Percentiles rank a stretch among this genome's conserved stretches.
phyloP scores from a whole-genome alignment of 805 yeast genomes.

The Wickerhamomyces xylosicus region DNA sequence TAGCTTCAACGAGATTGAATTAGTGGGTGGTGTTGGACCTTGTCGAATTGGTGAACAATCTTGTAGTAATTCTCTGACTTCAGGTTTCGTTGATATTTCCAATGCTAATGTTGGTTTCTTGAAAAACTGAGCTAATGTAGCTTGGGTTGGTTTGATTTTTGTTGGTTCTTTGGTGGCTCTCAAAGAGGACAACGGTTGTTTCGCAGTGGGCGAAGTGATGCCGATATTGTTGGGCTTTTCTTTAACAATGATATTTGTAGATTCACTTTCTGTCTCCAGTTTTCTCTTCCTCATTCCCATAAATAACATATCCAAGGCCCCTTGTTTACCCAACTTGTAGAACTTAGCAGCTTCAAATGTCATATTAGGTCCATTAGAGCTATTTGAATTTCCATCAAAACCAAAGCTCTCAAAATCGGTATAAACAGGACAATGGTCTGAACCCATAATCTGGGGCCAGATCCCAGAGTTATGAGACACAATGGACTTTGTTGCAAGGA shows the following conservation, averaged over 20 bases:
- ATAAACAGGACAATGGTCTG: slow-evolving; percentile 91
- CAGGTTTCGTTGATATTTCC: not conserved
- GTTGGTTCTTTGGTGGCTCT: not conserved
- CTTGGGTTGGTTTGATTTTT: slow-evolving; percentile 3
- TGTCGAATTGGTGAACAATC: not conserved
- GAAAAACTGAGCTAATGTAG: slow-evolving; percentile 8
- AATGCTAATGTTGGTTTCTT: not conserved
- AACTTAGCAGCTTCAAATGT: slow-evolving; percentile 46
- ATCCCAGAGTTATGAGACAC: slow-evolving; percentile 33
- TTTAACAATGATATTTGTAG: too few relatives aligned
- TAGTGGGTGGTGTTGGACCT: not conserved
- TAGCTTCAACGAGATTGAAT: slow-evolving; percentile 2
- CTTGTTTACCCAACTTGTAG: slow-evolving; percentile 28
- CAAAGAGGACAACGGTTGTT: too few relatives aligned
- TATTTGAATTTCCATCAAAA: not conserved
- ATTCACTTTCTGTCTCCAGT: too few relatives aligned
- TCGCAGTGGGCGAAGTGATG: too few relatives aligned
- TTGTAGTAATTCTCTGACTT: not conserved
- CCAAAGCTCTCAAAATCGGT: slow-evolving; percentile 41
- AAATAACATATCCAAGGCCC: slow-evolving; percentile 27
- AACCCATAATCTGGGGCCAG: slow-evolving; percentile 67
- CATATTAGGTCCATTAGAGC: not conserved
- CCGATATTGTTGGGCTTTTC: too few relatives aligned
- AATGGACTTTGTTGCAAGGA: slow-evolving; percentile 36
- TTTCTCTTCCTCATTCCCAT: slow-evolving; percentile 11